A percentile compares a stretch with the other conserved stretches of the same genome.
Evolutionary conservation across 2,329 filamentous ascomycete species (phyloP).

Genomic region (Coniosporium tulheliwenetii): DNA sequence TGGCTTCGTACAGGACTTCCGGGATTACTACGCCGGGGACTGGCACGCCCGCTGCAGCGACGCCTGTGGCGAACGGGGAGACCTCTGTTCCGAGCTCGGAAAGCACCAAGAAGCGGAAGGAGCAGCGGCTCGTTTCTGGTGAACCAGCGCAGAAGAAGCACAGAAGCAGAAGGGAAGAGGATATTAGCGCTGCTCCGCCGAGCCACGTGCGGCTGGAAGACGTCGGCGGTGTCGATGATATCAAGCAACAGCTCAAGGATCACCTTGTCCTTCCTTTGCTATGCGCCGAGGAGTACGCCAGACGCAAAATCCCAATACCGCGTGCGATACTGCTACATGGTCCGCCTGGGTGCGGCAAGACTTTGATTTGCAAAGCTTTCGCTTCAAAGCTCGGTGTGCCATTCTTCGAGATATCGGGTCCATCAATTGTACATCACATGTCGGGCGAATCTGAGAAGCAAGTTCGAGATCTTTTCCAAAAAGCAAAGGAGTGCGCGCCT

Average conservation of each 20-base stretch:
- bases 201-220: constrained; percentile 53
- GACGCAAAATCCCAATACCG: constrained; percentile 51
- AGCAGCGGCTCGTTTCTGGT: constrained; percentile 38
- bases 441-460: constrained; percentile 83
- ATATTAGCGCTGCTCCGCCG: constrained; percentile 39
- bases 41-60: constrained; percentile 12
- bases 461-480: constrained; percentile 71
- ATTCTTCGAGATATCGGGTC: constrained; percentile 69
- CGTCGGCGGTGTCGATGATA: constrained; percentile 60
- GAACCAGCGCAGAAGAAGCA: constrained; percentile 46
- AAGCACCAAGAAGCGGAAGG: constrained; percentile 28
- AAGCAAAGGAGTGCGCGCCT: constrained; percentile 71
- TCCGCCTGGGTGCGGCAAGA: constrained; percentile 76
- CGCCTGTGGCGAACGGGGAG: background rate
- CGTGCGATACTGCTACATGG: constrained; percentile 68
- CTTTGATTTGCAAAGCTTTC: constrained; percentile 65
- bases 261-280: constrained; percentile 60
- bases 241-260: constrained; percentile 53
- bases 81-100: constrained; percentile 5
- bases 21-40: constrained; percentile 11
- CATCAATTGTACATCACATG: constrained; percentile 71
- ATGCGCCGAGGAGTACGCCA: constrained; percentile 47
- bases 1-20: constrained; percentile 36
- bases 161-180: constrained; percentile 35
- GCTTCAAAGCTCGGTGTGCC: constrained; percentile 61